Conservation (phyloP, 73 alveolate species). For the Loxodes magnus region DNA sequence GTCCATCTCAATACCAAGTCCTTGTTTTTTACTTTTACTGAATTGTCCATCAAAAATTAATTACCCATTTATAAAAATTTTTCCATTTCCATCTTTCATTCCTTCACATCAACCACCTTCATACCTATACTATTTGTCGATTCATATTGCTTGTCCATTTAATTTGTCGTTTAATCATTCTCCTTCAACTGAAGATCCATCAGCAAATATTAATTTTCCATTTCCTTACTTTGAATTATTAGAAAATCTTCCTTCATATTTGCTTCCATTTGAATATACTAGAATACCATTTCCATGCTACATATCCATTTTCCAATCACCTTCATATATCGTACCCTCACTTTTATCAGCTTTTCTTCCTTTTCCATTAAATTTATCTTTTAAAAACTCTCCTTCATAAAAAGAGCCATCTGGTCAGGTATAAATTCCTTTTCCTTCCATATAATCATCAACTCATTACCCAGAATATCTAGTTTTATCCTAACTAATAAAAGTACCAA, state of each 20-base stretch:
- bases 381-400: conserved; percentile 35
- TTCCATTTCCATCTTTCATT: too few relatives aligned
- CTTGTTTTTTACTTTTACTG: too few relatives aligned
- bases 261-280: conserved; percentile 42
- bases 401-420: conserved; percentile 33
- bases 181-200: too few relatives aligned
- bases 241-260: conserved; percentile 11
- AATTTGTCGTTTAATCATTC: too few relatives aligned
- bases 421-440: conserved; percentile 41
- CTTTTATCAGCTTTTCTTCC: conserved; percentile 23
- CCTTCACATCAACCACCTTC: too few relatives aligned
- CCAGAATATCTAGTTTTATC: conserved; percentile 17
- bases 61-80: too few relatives aligned
- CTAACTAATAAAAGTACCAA: conserved; percentile 30
- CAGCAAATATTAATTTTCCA: too few relatives aligned
- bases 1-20: too few relatives aligned
- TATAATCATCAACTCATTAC: conserved; percentile 6
- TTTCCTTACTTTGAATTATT: conserved; percentile 12
- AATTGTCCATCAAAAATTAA: too few relatives aligned
- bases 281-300: conserved; percentile 53
- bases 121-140: too few relatives aligned
- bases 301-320: conserved; percentile 42
- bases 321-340: conserved; percentile 43
- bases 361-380: conserved; percentile 20
- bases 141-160: too few relatives aligned